phyloP scores from a whole-genome alignment of 805 yeast species.

The Brettanomyces naardenensis region DNA sequence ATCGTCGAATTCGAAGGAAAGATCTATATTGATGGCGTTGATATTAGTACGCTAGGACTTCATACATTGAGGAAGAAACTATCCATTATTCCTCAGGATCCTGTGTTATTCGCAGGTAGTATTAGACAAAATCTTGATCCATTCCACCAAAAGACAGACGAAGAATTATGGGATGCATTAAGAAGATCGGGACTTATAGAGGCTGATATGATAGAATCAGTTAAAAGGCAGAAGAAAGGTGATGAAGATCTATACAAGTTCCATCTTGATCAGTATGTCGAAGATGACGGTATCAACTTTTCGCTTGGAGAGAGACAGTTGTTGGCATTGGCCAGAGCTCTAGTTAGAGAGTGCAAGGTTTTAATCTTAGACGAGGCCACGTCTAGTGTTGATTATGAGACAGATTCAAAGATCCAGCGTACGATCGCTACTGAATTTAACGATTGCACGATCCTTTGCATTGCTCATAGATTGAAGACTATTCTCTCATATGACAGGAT shows the following conservation, averaged over 20 bases:
- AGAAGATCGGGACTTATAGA: conserved; percentile 50
- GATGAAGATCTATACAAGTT: conserved; percentile 41
- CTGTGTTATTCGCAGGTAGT: conserved; percentile 54
- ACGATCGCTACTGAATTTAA: conserved; percentile 53
- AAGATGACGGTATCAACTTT: conserved; percentile 63
- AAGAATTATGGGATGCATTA: conserved; percentile 49
- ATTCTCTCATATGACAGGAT: conserved; percentile 53
- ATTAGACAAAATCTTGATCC: conserved; percentile 59
- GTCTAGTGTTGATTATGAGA: conserved; percentile 66
- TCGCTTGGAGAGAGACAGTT: conserved; percentile 68
- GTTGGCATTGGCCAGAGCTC: conserved; percentile 62
- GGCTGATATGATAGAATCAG: conserved; percentile 24
- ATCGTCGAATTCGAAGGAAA: conserved; percentile 45
- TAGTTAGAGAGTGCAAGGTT: conserved; percentile 54
- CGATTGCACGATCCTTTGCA: conserved; percentile 59
- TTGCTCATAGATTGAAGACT: conserved; percentile 65
- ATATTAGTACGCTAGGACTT: conserved; percentile 44
- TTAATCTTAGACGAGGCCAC: conserved; percentile 73
- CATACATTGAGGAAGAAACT: conserved; percentile 47
- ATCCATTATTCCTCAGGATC: conserved; percentile 68
- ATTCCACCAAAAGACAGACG: conserved; percentile 42
- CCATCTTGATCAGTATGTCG: conserved; percentile 51
- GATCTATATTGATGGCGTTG: conserved; percentile 51
- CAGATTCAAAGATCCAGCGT: conserved; percentile 56
- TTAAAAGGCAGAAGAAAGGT: conserved; percentile 25